Evolutionary conservation across 1,284 basidiomycete genomes (phyloP).

Genomic region (Ceratobasidium sp.): DNA sequence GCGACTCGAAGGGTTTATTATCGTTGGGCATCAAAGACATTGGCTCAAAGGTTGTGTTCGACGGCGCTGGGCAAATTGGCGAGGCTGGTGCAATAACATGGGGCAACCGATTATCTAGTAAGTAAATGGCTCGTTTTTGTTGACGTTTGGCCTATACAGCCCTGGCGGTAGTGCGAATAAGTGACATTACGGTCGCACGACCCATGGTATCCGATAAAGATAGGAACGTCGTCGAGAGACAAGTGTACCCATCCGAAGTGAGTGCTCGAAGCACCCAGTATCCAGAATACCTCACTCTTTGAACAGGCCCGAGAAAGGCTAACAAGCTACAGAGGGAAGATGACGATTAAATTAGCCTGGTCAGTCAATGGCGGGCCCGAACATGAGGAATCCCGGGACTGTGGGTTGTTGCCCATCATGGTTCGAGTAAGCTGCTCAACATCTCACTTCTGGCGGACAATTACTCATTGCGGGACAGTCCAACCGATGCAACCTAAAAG

Average conservation of each 20-base stretch:
- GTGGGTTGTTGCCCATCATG: conserved; percentile 96
- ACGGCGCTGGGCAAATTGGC: conserved; percentile 70
- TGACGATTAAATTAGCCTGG: conserved; percentile 93
- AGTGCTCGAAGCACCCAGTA: conserved; percentile 45
- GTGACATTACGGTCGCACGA: conserved; percentile 82
- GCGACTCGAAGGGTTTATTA: conserved; percentile 82
- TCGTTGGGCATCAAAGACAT: conserved; percentile 86
- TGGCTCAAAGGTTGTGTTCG: conserved; percentile 91
- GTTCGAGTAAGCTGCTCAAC: conserved; percentile 74
- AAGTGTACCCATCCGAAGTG: conserved; percentile 90
- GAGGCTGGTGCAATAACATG: conserved; percentile 66
- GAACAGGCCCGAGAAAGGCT: conserved; percentile 88
- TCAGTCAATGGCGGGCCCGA: conserved; percentile 78
- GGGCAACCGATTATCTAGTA: conserved; percentile 67
- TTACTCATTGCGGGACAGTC: conserved; percentile 64
- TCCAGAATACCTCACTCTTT: conserved; percentile 17
- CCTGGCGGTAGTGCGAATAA: conserved; percentile 80
- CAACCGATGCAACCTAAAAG: conserved; percentile 90
- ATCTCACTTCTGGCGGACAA: conserved; percentile 26
- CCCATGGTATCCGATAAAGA: conserved; percentile 92
- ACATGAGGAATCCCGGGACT: conserved; percentile 83
- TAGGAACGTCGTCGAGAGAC: conserved; percentile 76
- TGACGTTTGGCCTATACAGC: neutral
- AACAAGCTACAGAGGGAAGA: conserved; percentile 89
- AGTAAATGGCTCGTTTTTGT: conserved; percentile 27